Conservation (phyloP, 352 stramenopile genomes). For the Pythium scleroteichum region DNA sequence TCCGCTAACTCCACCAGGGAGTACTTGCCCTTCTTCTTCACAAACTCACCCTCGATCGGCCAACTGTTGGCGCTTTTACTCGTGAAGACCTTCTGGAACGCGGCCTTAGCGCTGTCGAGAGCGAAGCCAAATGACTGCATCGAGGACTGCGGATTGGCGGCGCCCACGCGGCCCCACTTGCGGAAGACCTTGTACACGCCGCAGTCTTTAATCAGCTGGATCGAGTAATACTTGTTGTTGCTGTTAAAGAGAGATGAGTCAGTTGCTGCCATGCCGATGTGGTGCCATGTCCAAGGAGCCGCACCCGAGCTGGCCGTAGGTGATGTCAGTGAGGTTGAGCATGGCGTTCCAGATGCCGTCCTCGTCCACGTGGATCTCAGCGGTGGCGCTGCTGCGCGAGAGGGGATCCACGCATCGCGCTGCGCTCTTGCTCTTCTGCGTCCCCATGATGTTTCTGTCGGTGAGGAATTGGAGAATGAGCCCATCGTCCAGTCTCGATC, state of each 20-base stretch:
- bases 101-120: constrained; percentile 46
- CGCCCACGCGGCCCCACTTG: constrained; percentile 71
- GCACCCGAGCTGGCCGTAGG: constrained; percentile 51
- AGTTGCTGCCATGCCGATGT: background rate
- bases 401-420: constrained; percentile 18
- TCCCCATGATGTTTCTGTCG: constrained; percentile 1
- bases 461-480: constrained; percentile 9
- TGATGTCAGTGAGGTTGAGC: constrained; percentile 66
- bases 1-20: constrained; percentile 46
- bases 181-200: constrained; percentile 52
- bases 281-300: background rate
- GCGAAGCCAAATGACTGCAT: constrained; percentile 20
- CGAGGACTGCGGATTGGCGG: constrained; percentile 38
- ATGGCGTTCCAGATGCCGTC: constrained; percentile 63
- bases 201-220: constrained; percentile 58
- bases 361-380: constrained; percentile 31
- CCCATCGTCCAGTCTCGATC: too few species aligned
- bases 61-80: constrained; percentile 70
- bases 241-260: constrained; percentile 21
- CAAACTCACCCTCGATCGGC: constrained; percentile 44
- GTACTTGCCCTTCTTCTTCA: constrained; percentile 60
- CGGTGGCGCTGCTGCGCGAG: constrained; percentile 11
- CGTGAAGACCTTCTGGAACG: constrained; percentile 59
- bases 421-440: constrained; percentile 17
- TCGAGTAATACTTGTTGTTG: constrained; percentile 82